Base-by-base conservation (phyloP, 805 yeast species). In the Candida boidinii region DNA sequence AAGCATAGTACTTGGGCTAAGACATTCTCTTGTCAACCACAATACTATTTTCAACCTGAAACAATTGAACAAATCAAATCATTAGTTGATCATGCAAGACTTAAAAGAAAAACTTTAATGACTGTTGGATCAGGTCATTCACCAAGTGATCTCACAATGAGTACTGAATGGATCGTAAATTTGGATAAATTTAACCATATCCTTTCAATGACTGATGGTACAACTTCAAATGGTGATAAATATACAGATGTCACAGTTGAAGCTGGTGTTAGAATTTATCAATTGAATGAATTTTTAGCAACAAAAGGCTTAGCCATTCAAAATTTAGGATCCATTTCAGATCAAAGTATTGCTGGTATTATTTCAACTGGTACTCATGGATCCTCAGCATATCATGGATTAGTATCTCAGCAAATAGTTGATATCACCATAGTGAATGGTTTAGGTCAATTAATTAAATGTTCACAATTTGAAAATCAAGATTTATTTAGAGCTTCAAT, bases 331-430 rank as follows among this genome's bases (percentile, higher is more conserved):
- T 87, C 96, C 1, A 90, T 90, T 34, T 76, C 92, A 26, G 96
- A 86, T 40, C 97, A 90, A 54, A 82, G 94, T 12, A 66, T 87
- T 17, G 97, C 94, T 3, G 98, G 98, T n/a, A 76, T 88, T 43
- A 86, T 92, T 28, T 81, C 95, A 2, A 90, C 97, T 0, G 97
- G 97, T 19, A 87, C 97, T 1, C 98, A 90, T 51, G 98, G 98
- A 7, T 82, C 96, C 1, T 79, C 95, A 8, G 94, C 90, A 26
- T 84, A 70, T 53, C 97, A 92, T 49, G 96, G 97, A 1, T 64
- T 88, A 23, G 82, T 90, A 2, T 75, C 92, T 7, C 90, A 86
- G 46, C 96, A 87, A 55, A 69, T 84, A 40, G 96, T 90, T 3
- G 73, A 77, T 42, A 55, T 90, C 37, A 76, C 83, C 8, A 54